Evolutionary conservation across 441 rosid species (phyloP).

Genomic region (Adansonia rubrostipa): DNA sequence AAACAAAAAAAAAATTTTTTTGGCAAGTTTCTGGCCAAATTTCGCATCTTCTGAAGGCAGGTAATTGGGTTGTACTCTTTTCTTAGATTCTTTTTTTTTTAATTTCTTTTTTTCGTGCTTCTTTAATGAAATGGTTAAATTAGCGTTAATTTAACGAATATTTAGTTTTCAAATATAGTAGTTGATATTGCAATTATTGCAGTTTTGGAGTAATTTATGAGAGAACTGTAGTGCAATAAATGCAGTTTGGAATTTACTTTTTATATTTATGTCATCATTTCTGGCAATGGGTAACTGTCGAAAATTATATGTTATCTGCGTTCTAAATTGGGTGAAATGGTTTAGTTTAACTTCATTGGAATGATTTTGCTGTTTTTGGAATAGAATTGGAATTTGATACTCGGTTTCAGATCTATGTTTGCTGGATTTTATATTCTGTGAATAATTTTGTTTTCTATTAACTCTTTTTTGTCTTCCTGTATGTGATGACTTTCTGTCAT

Average conservation of each 20-base stretch:
- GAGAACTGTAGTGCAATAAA: slow-evolving; percentile 12
- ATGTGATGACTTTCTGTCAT: slow-evolving; percentile 13
- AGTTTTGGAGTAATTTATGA: slow-evolving; percentile 1
- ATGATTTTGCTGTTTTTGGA: slow-evolving; percentile 1
- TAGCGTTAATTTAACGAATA: not conserved
- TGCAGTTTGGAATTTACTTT: slow-evolving; percentile 17
- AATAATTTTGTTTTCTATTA: slow-evolving; percentile 20
- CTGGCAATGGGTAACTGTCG: not conserved
- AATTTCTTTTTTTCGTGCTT: too few relatives aligned
- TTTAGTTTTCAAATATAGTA: not conserved
- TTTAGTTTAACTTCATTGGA: slow-evolving; percentile 24
- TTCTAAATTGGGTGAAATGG: slow-evolving; percentile 28
- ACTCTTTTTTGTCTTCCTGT: slow-evolving; percentile 22
- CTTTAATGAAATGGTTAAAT: slow-evolving; percentile 8
- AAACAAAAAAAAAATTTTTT: not conserved
- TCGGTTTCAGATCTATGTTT: not conserved
- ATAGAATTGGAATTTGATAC: not conserved
- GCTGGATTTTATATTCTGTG: slow-evolving; percentile 22
- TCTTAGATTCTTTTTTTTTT: not conserved
- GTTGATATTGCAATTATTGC: slow-evolving; percentile 10
- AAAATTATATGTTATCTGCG: slow-evolving; percentile 12
- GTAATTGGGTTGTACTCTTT: not conserved
- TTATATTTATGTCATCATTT: not conserved
- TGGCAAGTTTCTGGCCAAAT: slow-evolving; percentile 3
- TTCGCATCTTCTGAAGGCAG: slow-evolving; percentile 17